Evolutionary conservation across 2,329 filamentous ascomycete species (phyloP).

Genomic region (Fusarium piperis): DNA sequence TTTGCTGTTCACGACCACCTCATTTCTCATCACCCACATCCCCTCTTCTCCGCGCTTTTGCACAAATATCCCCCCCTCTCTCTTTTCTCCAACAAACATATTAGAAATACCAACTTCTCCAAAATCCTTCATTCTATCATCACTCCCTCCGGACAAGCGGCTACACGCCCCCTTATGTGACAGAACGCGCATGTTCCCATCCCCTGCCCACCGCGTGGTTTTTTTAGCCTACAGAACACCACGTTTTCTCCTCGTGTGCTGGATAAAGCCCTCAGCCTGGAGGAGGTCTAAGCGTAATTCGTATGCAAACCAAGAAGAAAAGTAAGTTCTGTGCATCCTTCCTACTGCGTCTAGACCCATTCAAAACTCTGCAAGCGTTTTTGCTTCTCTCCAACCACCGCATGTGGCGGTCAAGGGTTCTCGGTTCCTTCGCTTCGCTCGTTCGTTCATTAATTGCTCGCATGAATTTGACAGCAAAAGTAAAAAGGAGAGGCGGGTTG

Average conservation of each 20-base stretch:
- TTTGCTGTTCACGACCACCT: not conserved
- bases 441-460: not conserved
- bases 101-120: not conserved
- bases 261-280: not conserved
- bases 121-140: not conserved
- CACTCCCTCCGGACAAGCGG: slow-evolving; percentile 15
- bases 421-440: not conserved
- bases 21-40: not conserved
- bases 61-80: not conserved
- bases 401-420: not conserved
- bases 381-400: not conserved
- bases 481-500: not conserved
- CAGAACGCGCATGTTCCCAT: not conserved
- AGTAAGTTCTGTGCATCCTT: not conserved
- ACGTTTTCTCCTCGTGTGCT: not conserved
- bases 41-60: not conserved
- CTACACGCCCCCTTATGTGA: not conserved
- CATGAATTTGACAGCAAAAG: not conserved
- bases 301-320: not conserved
- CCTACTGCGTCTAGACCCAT: not conserved
- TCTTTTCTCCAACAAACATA: not conserved
- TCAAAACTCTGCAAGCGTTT: not conserved
- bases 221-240: not conserved
- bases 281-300: not conserved
- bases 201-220: slow-evolving; percentile 3